Base-by-base conservation (phyloP, 108 stramenopile species). In the Pseudonitzschia multiseries region DNA sequence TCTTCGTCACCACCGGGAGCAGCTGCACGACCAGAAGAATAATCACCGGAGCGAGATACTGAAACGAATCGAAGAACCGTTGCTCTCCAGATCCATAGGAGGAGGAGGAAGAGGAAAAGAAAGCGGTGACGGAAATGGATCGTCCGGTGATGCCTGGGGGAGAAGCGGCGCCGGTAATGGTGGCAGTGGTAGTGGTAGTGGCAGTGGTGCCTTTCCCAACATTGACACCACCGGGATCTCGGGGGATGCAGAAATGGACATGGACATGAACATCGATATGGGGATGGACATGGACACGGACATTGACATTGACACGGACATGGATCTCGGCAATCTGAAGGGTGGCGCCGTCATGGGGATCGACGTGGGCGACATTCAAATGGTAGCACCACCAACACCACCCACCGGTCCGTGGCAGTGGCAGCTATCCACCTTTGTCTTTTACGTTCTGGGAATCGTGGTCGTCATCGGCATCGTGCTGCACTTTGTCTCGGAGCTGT, bases 401-500 rank as follows among this genome's bases (percentile, higher is more conserved):
- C 43, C 72, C 22, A 61, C 77, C 67, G 79, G 78, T 14, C 72
- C 83, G 42, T 86, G 84, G 89, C 85, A 85, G 42, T 86, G 84
- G 89, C 85, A 85, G 72, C 44, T 85, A n/a, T 90, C 88, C 13
- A 77, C 85, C 9, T 74, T 87, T 50, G 81, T 80, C 21, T 69
- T 88, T 50, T 48, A 48, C 46, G 46, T 14, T 18, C 51, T 92
- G 29, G 88, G 76, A 10, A 75, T 89, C 14, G 83, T 84, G 3
- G 69, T 92, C 14, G 54, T 89, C 15, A 69, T 82, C 70, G 91
- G 84, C 20, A 63, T 93, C 22, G 86, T 87, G 44, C 69, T 93
- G 66, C 89, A 93, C 69, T 77, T 89, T 27, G 72, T 81, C 21
- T 51, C 75, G 13, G 83, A 83, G 54, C 24, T 50, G 6, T 59